Conservation (phyloP, 192 early-diverging fungal species). For the Obelidium mucronatum region DNA sequence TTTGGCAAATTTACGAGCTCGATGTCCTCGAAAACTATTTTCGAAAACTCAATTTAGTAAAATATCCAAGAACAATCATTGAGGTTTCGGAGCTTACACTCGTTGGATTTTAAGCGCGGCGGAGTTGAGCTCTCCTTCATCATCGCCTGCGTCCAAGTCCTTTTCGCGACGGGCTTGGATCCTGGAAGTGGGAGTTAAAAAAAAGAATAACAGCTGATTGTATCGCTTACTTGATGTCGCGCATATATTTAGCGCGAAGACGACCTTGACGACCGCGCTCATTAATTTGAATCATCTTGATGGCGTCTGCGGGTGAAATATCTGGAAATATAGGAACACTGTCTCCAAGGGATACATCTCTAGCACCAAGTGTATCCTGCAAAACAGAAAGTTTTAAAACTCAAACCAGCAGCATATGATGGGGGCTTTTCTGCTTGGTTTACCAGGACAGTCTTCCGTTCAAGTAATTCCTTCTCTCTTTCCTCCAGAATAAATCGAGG, state of each 20-base stretch:
- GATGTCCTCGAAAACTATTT: conserved; percentile 58
- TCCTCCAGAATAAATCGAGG: conserved; percentile 64
- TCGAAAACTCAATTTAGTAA: not conserved
- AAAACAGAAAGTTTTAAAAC: not conserved
- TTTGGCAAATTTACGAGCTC: conserved; percentile 50
- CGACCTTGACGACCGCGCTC: conserved; percentile 66
- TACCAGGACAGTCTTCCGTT: conserved; percentile 45
- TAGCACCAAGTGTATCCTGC: conserved; percentile 58
- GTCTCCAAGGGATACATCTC: conserved; percentile 52
- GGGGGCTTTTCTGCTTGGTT: too few relatives aligned
- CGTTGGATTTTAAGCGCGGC: conserved; percentile 61
- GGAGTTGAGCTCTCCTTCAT: conserved; percentile 57
- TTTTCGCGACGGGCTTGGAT: conserved; percentile 63
- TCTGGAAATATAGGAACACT: conserved; percentile 53
- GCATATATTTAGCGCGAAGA: conserved; percentile 68
- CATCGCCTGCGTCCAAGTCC: conserved; percentile 61
- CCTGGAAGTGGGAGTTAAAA: conserved; percentile 26
- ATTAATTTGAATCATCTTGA: conserved; percentile 62
- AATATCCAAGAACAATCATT: not conserved
- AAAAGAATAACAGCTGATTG: not conserved
- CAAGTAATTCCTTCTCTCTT: conserved; percentile 41
- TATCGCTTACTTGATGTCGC: conserved; percentile 58
- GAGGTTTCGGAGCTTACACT: too few relatives aligned
- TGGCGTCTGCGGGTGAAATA: conserved; percentile 53
- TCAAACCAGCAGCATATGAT: conserved; percentile 32